Base-by-base conservation (phyloP, 805 yeast genomes). In the Candida lessepsii region DNA sequence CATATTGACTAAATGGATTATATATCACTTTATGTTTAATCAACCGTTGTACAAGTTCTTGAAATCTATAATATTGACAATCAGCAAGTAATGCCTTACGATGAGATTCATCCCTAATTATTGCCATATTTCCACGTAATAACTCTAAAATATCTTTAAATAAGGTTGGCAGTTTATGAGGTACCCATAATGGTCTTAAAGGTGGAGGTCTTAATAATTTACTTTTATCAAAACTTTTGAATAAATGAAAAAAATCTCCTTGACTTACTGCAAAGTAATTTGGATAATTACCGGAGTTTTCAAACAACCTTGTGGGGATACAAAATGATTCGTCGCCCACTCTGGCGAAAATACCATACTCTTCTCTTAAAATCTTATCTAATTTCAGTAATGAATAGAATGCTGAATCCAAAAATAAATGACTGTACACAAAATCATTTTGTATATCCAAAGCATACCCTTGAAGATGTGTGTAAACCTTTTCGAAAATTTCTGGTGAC, bases 141-240 rank as follows among this genome's bases (percentile, higher is more conserved):
- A 78, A 53, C 18, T 68, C 67, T 33, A 89, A 39, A 19, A 89
- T 51, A 33, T 77, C 81, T 14, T 56, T 64, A 55, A 81, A 88
- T 40, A 78, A 56, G 15, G 52, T 57, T 0, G 83, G 73, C 2
- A 81, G 74, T 45, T 88, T 66, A 25, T 71, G 61, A 3, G 74
- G 61, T 2, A 72, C 72, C 1, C 71, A 67, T 2, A 81, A 67
- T 0, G 86, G 84, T 8, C 77, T 71, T 42, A 78, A 74, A 1
- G 93, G 87, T 3, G 96, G 95, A 1, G 96, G 96, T 27, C 96
- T 63, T 2, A 84, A 60, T 49, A 81, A 59, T 26, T 73, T 67
- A 16, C 19, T 13, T 9, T 67, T 48, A 14, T 67, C 65, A 17
- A 73, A 68, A 1, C 54, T 40, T 3, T 50, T 41, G 11, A 51